These are phyloP conservation scores for Kurtzmaniella quercitrusa DNA, from an alignment of 1,139 yeast genomes.

Conservation along the genomic window DNA sequence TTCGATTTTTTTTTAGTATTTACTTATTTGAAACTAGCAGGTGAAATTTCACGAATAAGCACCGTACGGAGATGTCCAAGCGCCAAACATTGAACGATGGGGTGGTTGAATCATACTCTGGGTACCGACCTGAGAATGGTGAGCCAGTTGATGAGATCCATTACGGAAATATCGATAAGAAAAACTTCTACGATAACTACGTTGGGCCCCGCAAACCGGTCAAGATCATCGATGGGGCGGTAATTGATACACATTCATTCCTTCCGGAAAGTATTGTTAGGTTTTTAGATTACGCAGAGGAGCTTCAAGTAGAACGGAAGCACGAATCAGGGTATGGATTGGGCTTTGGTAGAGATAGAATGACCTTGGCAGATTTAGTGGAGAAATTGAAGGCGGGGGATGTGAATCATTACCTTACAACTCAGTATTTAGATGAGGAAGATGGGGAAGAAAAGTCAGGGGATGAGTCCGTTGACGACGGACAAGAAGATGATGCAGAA, in stretches of 20 bases:
- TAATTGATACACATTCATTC: constrained; percentile 26
- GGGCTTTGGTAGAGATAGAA: constrained; percentile 47
- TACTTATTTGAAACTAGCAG: background rate
- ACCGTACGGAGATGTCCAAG: background rate
- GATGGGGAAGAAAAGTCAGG: constrained; percentile 8
- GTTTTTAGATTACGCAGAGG: constrained; percentile 26
- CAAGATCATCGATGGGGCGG: constrained; percentile 22
- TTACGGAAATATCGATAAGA: constrained; percentile 8
- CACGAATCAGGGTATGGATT: constrained; percentile 62
- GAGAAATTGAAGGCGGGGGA: constrained; percentile 35
- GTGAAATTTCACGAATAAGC: background rate
- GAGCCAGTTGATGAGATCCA: constrained; percentile 11
- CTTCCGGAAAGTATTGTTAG: constrained; percentile 29
- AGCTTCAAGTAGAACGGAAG: constrained; percentile 55
- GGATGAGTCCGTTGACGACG: constrained; percentile 18
- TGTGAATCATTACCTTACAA: constrained; percentile 54
- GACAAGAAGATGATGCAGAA: constrained; percentile 11
- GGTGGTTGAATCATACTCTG: constrained; percentile 4
- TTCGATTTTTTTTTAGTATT: background rate
- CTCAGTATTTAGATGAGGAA: constrained; percentile 47
- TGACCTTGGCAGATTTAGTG: constrained; percentile 48
- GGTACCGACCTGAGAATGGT: constrained; percentile 10
- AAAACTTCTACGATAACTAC: constrained; percentile 24
- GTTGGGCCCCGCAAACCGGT: constrained; percentile 36
- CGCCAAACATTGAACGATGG: background rate